Evolutionary conservation across 2,329 filamentous ascomycete genomes (phyloP), one percentile per base, ranked within the genome.

Genomic region (Talaromyces rugulosus): DNA sequence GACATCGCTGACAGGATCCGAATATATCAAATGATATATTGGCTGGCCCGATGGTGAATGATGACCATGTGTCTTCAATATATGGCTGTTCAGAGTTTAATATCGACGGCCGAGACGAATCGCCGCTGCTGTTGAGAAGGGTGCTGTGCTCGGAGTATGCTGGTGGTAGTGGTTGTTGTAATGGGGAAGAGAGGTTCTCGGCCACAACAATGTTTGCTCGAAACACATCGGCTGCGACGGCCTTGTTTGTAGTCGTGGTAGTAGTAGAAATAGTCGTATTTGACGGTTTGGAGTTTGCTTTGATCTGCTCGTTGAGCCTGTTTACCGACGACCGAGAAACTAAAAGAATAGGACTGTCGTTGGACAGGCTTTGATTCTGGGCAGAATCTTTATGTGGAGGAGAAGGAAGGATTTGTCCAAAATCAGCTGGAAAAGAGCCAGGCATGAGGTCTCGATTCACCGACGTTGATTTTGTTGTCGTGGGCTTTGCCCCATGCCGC

Each of bases 271-370:
- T 8, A 11, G 27, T 47, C 3, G 40, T 28, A 31, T n/a, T 18
- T 40, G 18, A n/a, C 12, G 57, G 14, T n/a, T 27, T 81, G 4
- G 77, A 75, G 59, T 78, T 81, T 8, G 78, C 76, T 66, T 83
- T 82, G 67, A 98, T 95, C 12, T 86, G 80, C 63, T 84, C 79
- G 70, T 98, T 98, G 7, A 98, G 78, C 2, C 83, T 83, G 54
- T 91, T 87, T 55, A 98, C 83, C 67, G 92, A 97, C 9, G 90
- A 87, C 59, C 86, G 84, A 23, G 91, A 92, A 61, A 98, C 88
- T 54, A 91, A 85, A 0, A 99, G 83, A 52, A 99, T 96, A 0
- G 95, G 94, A 59, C 92, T 96, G 75, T 98, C 95, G 72, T 99
- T 99, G 28, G 93, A 90, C 3, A 99, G 80, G 64, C 68, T 69